Conservation (phyloP, 345 rosid genomes). For the Salix suchowensis region DNA sequence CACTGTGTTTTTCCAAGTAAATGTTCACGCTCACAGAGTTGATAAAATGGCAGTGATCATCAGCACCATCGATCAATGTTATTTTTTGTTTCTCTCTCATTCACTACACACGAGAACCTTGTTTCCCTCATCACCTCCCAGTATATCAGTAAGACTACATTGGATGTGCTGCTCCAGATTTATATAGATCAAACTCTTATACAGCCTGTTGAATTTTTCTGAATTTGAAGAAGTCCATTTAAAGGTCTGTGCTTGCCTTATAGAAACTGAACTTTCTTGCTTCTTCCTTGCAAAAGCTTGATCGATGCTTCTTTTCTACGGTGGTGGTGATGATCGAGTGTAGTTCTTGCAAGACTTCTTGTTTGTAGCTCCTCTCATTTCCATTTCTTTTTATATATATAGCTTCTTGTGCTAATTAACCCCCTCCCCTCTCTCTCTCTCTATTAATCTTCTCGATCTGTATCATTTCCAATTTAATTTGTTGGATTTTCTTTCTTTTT, state of each 20-base stretch:
- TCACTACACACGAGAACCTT: conserved; percentile 17
- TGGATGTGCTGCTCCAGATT: conserved; percentile 11
- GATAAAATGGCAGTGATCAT: background rate
- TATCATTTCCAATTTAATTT: background rate
- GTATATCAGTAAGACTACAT: background rate
- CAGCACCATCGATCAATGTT: too few species aligned
- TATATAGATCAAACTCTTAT: background rate
- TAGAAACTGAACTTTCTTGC: too few species aligned
- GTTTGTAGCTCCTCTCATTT: background rate
- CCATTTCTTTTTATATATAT: too few species aligned
- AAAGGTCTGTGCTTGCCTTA: background rate
- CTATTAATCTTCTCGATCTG: background rate
- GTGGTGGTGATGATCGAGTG: background rate
- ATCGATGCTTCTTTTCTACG: background rate
- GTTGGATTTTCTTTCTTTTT: background rate
- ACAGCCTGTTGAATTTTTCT: background rate
- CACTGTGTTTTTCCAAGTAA: background rate
- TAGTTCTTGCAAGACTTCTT: background rate
- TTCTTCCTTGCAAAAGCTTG: background rate
- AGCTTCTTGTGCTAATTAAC: too few species aligned
- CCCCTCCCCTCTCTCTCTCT: too few species aligned
- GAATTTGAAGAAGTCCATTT: background rate
- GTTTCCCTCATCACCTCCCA: conserved; percentile 8
- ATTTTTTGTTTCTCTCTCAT: background rate
- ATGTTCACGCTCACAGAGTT: background rate